phyloP scores from a whole-genome alignment of 441 rosid species.

The Kokia cookei region DNA sequence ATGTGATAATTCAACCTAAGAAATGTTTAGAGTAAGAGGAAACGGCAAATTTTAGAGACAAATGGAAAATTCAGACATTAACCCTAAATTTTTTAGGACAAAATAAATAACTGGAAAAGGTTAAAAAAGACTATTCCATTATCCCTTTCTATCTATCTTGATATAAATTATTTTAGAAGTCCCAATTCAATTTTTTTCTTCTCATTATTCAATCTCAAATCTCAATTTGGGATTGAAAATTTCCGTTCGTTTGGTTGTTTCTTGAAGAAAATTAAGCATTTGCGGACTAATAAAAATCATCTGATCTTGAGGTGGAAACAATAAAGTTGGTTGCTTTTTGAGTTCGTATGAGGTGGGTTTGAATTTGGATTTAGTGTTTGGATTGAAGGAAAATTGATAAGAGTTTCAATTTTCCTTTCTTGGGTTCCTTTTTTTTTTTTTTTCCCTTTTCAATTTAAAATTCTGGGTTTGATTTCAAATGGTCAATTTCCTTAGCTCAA shows the following conservation, averaged over 20 bases:
- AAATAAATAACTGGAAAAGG: no score
- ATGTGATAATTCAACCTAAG: no score
- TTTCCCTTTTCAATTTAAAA: neutral
- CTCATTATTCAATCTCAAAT: constrained; percentile 8
- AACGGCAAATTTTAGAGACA: no score
- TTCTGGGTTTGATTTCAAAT: constrained; percentile 53
- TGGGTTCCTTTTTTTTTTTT: neutral
- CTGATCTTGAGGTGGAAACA: constrained; percentile 10
- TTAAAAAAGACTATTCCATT: no score
- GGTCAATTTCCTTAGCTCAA: constrained; percentile 70
- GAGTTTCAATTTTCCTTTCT: neutral
- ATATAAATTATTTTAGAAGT: no score
- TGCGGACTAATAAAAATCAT: constrained; percentile 9
- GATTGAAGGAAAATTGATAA: constrained; percentile 19
- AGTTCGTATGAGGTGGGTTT: constrained; percentile 27
- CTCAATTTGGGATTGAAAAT: neutral
- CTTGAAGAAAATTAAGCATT: neutral
- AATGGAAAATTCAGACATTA: no score
- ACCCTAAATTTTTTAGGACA: no score
- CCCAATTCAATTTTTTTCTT: neutral
- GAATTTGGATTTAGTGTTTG: constrained; percentile 10
- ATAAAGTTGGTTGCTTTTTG: neutral
- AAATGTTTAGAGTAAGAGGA: no score
- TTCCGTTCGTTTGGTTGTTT: neutral
- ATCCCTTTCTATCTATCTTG: no score